These are phyloP conservation scores for Populus tremula DNA, from an alignment of 345 rosid genomes.

Conservation along the genomic window DNA sequence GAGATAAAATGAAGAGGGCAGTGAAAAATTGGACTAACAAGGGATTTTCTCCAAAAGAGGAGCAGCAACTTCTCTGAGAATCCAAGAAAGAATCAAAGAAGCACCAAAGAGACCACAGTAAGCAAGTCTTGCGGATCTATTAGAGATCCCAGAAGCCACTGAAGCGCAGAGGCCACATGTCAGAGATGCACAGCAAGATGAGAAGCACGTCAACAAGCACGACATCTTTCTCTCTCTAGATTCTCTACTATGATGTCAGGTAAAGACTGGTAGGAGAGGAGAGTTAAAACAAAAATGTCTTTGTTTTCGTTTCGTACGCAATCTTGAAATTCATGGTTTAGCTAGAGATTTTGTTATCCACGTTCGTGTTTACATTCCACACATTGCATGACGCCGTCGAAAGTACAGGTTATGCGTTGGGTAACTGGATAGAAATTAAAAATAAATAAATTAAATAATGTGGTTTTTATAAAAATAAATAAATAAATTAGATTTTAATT, in stretches of 20 bases:
- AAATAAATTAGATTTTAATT: no score
- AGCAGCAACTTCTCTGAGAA: conserved; percentile 73
- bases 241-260: neutral
- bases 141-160: conserved; percentile 79
- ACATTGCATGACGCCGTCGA: no score
- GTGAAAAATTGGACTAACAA: conserved; percentile 41
- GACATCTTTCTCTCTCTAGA: conserved; percentile 38
- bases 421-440: no score
- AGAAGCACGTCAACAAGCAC: conserved; percentile 45
- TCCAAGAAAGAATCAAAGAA: conserved; percentile 82
- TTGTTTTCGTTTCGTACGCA: neutral
- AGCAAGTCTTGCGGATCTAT: conserved; percentile 80
- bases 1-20: neutral
- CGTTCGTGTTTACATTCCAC: no score
- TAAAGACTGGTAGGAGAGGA: conserved; percentile 5
- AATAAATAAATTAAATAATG: no score
- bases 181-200: conserved; percentile 73
- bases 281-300: neutral
- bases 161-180: conserved; percentile 91
- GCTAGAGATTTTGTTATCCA: neutral
- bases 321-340: neutral
- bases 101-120: conserved; percentile 93
- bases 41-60: conserved; percentile 76
- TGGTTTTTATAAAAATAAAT: no score
- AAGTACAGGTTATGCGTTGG: no score